These are phyloP conservation scores for Hericium alpestre DNA, from an alignment of 768 basidiomycete species.

Conservation along the genomic window DNA sequence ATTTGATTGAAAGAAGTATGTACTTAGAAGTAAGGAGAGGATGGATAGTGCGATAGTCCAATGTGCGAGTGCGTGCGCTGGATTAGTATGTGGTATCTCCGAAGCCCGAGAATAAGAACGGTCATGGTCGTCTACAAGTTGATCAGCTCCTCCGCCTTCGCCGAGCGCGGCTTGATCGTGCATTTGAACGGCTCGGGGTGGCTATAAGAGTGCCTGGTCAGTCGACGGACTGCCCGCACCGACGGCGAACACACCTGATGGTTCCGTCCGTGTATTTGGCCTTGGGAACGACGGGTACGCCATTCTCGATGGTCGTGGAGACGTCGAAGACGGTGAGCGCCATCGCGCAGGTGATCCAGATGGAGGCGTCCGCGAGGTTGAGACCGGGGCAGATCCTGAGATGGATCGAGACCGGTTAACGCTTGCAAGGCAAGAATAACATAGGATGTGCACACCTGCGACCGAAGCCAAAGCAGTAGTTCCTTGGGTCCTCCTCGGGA, in stretches of 20 bases:
- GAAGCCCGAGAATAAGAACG: too few species aligned
- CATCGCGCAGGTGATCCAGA: constrained; percentile 6
- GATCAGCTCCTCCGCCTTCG: constrained; percentile 3
- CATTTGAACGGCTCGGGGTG: constrained; percentile 14
- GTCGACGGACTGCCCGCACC: not conserved
- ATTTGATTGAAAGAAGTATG: too few species aligned
- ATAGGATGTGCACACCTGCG: not conserved
- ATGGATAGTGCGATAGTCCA: too few species aligned
- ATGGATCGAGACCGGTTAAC: too few species aligned
- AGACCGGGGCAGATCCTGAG: not conserved
- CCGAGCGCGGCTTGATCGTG: constrained; percentile 7
- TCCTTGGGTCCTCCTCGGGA: not conserved
- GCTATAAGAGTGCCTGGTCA: not conserved
- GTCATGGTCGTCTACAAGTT: not conserved
- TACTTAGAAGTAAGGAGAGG: too few species aligned
- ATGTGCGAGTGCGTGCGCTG: too few species aligned
- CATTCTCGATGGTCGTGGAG: constrained; percentile 2
- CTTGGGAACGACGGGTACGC: constrained; percentile 1
- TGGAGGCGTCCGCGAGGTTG: constrained; percentile 3
- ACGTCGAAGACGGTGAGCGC: constrained; percentile 6
- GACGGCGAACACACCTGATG: constrained; percentile 1
- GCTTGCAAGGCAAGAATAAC: not conserved
- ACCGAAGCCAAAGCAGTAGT: not conserved
- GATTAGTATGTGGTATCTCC: too few species aligned
- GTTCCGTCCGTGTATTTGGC: not conserved